Base-by-base conservation (phyloP, 495 filamentous ascomycete species). In the Trichoderma virens region DNA sequence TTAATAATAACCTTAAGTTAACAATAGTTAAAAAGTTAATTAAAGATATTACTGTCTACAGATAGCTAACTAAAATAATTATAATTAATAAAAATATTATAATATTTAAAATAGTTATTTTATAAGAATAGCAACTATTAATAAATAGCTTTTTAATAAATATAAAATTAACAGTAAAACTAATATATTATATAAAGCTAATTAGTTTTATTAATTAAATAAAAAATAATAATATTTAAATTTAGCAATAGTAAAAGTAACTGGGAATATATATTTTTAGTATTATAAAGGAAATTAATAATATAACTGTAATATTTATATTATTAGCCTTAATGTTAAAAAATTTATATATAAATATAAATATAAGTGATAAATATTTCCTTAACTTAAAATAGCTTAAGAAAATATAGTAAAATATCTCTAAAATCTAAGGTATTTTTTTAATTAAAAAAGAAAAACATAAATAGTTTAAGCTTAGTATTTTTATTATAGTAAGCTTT, bases 311-410 rank as follows among this genome's bases (percentile, higher is more conserved):
- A 13, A 27, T 59, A 59, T 3, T 31, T 25, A 59, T 59, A 59
- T 27, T 59, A 27, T n/a, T 59, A 27, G 2, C 20, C 25, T 3
- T n/a, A 31, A n/a, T 59, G 25, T n/a, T 59, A n/a, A n/a, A 25
- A 59, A 4, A 59, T 18, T 31, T 59, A 59, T 11, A 59, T 59
- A 31, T 59, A 59, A 11, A 59, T 59, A 59, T 59, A 59, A 59
- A 59, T n/a, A 11, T 59, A 59, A 4, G 54, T 59, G 25, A 59
- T 59, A 25, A 59, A 18, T 31, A 59, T 59, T 31, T 59, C 20
- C 20, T 59, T 59, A 59, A 59, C 18, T 28, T 59, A 59, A 11
- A 59, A 28, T 56, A 39, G 25, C 35, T 56, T 56, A 64, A 56
- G 54, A 31, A 59, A 56, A 59, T 64, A 54, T 32, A 54, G 18